Conservation (phyloP, 2,329 filamentous ascomycete genomes). For the Delphinella strobiligena region DNA sequence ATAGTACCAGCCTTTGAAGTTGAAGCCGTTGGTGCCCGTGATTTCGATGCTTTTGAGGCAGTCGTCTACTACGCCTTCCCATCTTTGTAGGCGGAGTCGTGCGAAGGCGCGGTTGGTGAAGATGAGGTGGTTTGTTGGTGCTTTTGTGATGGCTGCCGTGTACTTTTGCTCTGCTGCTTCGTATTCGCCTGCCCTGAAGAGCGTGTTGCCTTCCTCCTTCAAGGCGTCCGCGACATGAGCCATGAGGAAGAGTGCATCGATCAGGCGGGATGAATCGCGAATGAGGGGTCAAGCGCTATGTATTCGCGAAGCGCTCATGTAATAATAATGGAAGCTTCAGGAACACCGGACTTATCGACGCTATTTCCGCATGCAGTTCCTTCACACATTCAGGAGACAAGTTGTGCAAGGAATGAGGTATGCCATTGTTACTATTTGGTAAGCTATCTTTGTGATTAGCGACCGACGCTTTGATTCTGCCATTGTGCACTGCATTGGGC, state of each 20-base stretch:
- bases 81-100: slow-evolving; percentile 60
- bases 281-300: too few relatives aligned
- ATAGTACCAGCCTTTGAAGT: slow-evolving; percentile 66
- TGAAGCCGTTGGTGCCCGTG: slow-evolving; percentile 34
- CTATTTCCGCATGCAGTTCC: too few relatives aligned
- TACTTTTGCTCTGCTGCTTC: slow-evolving; percentile 55
- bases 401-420: too few relatives aligned
- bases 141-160: slow-evolving; percentile 67
- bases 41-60: slow-evolving; percentile 62
- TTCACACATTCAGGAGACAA: too few relatives aligned
- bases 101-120: slow-evolving; percentile 87
- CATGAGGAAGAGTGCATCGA: slow-evolving; percentile 9
- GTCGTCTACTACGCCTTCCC: slow-evolving; percentile 65
- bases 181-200: slow-evolving; percentile 55
- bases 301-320: too few relatives aligned
- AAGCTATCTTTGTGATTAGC: too few relatives aligned
- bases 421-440: too few relatives aligned
- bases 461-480: too few relatives aligned
- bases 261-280: not conserved
- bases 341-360: too few relatives aligned
- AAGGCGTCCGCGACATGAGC: slow-evolving; percentile 31
- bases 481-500: too few relatives aligned
- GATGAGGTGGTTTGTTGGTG: slow-evolving; percentile 63
- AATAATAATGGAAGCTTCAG: too few relatives aligned
- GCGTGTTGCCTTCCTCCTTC: slow-evolving; percentile 46